A percentile compares a stretch with the other conserved stretches of the same genome.
Conservation (phyloP, 2,329 filamentous ascomycete genomes). For the Chalara sp. region DNA sequence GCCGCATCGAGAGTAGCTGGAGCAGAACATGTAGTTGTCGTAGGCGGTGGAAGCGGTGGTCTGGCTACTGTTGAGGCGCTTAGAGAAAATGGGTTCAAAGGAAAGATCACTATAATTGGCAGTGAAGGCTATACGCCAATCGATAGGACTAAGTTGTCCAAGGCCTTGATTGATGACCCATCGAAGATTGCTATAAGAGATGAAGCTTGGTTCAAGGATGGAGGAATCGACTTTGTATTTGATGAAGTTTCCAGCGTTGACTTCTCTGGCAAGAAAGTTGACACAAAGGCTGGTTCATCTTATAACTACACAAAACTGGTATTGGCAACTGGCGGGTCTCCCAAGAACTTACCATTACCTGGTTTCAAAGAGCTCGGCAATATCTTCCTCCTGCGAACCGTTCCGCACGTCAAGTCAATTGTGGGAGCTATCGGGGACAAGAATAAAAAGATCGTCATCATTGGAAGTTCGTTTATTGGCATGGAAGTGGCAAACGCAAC, state of each 20-base stretch:
- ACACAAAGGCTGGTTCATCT: conserved; percentile 67
- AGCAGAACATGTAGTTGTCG: conserved; percentile 68
- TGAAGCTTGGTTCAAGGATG: conserved; percentile 67
- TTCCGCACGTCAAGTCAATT: conserved; percentile 75
- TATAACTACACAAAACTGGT: conserved; percentile 81
- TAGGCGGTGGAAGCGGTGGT: conserved; percentile 82
- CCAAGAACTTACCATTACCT: conserved; percentile 67
- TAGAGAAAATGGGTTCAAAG: conserved; percentile 72
- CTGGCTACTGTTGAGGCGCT: conserved; percentile 78
- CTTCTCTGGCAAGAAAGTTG: conserved; percentile 65
- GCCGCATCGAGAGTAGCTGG: conserved; percentile 26
- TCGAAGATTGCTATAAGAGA: conserved; percentile 73
- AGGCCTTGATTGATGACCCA: conserved; percentile 77
- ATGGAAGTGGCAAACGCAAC: conserved; percentile 94
- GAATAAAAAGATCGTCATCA: conserved; percentile 84
- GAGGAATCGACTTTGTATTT: conserved; percentile 48
- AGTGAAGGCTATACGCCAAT: conserved; percentile 82
- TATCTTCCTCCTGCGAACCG: conserved; percentile 74
- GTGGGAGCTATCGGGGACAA: conserved; percentile 72
- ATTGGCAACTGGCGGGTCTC: conserved; percentile 78
- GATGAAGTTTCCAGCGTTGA: conserved; percentile 65
- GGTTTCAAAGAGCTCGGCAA: conserved; percentile 84
- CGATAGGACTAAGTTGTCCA: conserved; percentile 92
- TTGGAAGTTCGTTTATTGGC: conserved; percentile 94
- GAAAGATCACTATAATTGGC: conserved; percentile 74